Evolutionary conservation across 1,139 yeast species (phyloP), one percentile per base, ranked within the genome.

Genomic region (Debaryomyces psychrophilus): DNA sequence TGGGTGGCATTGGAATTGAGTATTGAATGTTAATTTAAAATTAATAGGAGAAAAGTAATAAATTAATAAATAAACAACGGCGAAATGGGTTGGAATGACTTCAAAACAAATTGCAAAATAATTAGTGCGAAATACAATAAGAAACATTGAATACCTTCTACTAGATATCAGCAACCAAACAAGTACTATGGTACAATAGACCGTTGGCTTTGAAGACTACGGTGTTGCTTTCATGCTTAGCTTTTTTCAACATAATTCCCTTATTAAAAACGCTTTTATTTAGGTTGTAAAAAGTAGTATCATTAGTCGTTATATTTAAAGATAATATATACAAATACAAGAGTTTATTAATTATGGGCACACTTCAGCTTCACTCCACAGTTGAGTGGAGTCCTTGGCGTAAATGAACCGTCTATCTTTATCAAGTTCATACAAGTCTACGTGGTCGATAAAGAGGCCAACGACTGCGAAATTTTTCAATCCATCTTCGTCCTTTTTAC

Each of bases 351-450:
- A 31, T 59, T 54, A 84, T 8, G 96, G 95, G 67, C 95, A 87
- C 5, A 88, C 87, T 58, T 87, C 95, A 47, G 73, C 73, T 60
- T 87, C 93, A 38, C 72, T 73, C 96, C 96, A 88, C 56, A 78
- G 81, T 52, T 84, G 90, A 45, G 71, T 67, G 41, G 68, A 75
- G 49, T 76, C 79, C 55, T 83, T 75, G 48, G 77, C 76, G 56
- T 80, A 81, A 23, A 81, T 62, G 45, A 72, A 73, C 54, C 92
- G 72, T 50, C 79, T 71, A 55, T 82, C 87, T 67, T 68, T 73
- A 45, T 76, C 81, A 52, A 84, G 69, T 53, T 83, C 85, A 48
- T 83, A 77, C 56, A 77, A 77, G 63, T 89, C 96, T n/a, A 86
- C 95, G 45, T 75, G 70, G 46, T 88, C 87, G 33, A 85, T 78